These are phyloP conservation scores for Hymenoscyphus infarciens DNA, from an alignment of 2,329 filamentous ascomycete species.

Conservation along the genomic window DNA sequence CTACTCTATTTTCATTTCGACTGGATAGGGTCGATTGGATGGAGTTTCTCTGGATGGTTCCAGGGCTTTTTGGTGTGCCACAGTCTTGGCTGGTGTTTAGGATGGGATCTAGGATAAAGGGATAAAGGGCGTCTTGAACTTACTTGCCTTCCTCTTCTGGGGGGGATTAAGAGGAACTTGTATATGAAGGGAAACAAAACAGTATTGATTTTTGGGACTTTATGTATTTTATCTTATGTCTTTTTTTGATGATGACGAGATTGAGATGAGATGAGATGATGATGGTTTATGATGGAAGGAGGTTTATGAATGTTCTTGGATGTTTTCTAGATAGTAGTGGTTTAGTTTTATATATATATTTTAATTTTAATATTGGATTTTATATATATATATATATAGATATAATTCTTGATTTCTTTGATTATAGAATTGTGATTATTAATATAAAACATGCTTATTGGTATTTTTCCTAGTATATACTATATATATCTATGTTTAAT, in stretches of 20 bases:
- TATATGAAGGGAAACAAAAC: neutral
- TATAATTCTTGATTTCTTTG: no score
- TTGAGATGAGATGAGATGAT: conserved; percentile 1
- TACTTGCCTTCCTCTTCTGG: no score
- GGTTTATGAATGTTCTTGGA: neutral
- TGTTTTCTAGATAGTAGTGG: no score
- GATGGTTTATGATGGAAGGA: neutral
- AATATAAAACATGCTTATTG: no score
- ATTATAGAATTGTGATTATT: no score
- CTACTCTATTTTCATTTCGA: neutral
- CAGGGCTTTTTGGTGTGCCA: neutral
- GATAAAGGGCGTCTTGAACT: neutral
- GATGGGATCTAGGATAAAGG: neutral
- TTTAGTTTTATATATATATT: no score
- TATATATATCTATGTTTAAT: no score
- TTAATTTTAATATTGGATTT: no score
- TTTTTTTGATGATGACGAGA: neutral
- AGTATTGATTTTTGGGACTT: neutral
- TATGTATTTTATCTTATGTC: neutral
- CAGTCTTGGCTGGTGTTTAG: neutral
- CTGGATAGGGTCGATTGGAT: neutral
- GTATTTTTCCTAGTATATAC: no score
- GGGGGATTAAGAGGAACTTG: no score
- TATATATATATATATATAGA: no score
- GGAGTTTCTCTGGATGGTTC: neutral